Evolutionary conservation across 2,329 filamentous ascomycete species (phyloP), one percentile per base, ranked within the genome.

Genomic region (Pseudogymnoascus sp.): DNA sequence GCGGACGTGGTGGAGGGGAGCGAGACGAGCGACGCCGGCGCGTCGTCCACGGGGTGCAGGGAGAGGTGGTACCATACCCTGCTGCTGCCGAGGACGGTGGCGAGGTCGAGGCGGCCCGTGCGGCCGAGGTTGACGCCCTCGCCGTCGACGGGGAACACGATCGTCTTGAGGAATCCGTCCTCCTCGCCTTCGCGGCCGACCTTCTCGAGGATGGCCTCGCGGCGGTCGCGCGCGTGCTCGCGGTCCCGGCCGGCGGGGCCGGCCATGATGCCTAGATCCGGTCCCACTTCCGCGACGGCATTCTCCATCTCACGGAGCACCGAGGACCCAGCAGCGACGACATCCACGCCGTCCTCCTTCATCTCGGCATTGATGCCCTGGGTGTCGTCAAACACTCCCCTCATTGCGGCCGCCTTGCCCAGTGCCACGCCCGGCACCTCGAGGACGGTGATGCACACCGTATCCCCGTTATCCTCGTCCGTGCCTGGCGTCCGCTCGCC

Each of bases 321-420:
- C 0, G 93, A 96, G 64, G 87, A 88, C n/a, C 90, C 89, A 1
- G 86, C 86, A 0, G 87, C 70, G 0, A 82, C 77, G 1, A 96
- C 82, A n/a, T 90, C 83, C 0, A 99, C 84, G 8, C 95, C 95
- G 68, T 99, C 95, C 66, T 93, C 88, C 71, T 93, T 96, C 93
- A 99, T 97, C 78, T 99, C 95, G 0, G 89, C 83, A 70, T 97
- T 97, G 77, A 99, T 97, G 61, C 95, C 95, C 19, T 88, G 80
- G n/a, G 81, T 85, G 70, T 97, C 95, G 68, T 99, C 93, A 70
- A 99, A 99, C 37, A 97, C 85, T 13, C 90, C 91, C 40, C 91
- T 89, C 78, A 99, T 86, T 11, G 90, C 86, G n/a, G 96, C 77
- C 0, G 93, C 95, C 75, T 95, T 97, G 64, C 90, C 92, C 0